Conservation (phyloP, 2,329 filamentous ascomycete species). For the Emergomyces orientalis region DNA sequence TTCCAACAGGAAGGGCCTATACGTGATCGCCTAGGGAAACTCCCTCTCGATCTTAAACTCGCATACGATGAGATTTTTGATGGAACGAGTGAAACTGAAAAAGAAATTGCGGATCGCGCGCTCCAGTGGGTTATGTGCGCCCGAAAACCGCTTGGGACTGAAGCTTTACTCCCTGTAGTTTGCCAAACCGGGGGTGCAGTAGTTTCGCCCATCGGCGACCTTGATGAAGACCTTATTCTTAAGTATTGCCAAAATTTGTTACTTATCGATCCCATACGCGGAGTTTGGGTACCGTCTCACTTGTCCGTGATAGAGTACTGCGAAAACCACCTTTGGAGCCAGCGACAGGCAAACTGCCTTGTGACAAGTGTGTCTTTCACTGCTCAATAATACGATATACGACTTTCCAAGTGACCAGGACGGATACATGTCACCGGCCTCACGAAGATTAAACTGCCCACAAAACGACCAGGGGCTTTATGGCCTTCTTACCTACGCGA, state of each 20-base stretch:
- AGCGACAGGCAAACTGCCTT: not conserved
- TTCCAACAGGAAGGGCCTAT: not conserved
- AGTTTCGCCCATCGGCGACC: not conserved
- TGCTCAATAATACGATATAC: not conserved
- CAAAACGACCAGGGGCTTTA: not conserved
- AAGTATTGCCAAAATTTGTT: not conserved
- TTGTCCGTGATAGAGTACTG: constrained; percentile 2
- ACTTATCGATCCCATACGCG: not conserved
- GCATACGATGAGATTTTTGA: constrained; percentile 5
- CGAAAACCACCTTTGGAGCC: not conserved
- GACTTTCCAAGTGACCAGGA: not conserved
- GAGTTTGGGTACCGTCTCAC: not conserved
- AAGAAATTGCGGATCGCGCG: not conserved
- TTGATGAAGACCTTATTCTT: constrained; percentile 1
- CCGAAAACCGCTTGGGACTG: not conserved
- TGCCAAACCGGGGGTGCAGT: not conserved
- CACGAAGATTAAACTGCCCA: too few species aligned
- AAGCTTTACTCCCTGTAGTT: not conserved
- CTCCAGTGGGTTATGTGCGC: constrained; percentile 1
- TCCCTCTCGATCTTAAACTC: not conserved
- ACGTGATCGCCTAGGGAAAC: not conserved
- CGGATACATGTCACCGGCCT: too few species aligned
- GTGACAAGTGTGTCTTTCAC: not conserved
- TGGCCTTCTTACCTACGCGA: not conserved
- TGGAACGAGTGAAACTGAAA: not conserved